A percentile compares a stretch with the other conserved stretches of the same genome.
Conservation (phyloP, 2,329 filamentous ascomycete genomes). For the Periconia digitata region DNA sequence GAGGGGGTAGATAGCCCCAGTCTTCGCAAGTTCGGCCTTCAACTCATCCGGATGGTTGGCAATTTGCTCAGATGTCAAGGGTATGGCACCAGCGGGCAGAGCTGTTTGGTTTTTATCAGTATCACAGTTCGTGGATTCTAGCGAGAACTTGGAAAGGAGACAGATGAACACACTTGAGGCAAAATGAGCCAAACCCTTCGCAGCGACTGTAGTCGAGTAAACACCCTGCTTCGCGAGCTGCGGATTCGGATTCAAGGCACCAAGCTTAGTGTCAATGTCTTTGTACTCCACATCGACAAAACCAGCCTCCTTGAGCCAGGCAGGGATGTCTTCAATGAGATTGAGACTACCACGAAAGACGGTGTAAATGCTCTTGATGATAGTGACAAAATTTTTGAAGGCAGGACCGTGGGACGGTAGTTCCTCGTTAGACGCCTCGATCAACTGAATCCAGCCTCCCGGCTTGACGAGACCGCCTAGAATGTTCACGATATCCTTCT, state of each 20-base stretch:
- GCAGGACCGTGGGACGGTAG: background rate
- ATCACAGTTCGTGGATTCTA: too few relatives aligned
- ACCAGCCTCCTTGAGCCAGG: background rate
- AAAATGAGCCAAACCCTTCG: background rate
- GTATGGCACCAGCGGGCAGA: too few relatives aligned
- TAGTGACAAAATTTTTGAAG: background rate
- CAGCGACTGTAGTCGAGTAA: background rate
- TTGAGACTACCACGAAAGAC: background rate
- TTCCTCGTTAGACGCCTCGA: background rate
- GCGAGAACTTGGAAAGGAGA: too few relatives aligned
- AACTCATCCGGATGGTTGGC: too few relatives aligned
- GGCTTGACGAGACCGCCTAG: constrained; percentile 2
- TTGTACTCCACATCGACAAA: background rate
- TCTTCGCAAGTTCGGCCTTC: too few relatives aligned
- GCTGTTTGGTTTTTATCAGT: too few relatives aligned
- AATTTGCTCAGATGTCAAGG: too few relatives aligned
- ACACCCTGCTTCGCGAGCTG: background rate
- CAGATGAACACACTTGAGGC: background rate
- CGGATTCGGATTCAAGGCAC: background rate
- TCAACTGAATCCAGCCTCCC: constrained; percentile 8
- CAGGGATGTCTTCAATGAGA: background rate
- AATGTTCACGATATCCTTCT: background rate
- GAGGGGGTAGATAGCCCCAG: too few relatives aligned
- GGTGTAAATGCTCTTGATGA: background rate
- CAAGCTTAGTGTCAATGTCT: background rate